Evolutionary conservation across 257 asterid species (phyloP).

Genomic region (Verbascum thapsus): DNA sequence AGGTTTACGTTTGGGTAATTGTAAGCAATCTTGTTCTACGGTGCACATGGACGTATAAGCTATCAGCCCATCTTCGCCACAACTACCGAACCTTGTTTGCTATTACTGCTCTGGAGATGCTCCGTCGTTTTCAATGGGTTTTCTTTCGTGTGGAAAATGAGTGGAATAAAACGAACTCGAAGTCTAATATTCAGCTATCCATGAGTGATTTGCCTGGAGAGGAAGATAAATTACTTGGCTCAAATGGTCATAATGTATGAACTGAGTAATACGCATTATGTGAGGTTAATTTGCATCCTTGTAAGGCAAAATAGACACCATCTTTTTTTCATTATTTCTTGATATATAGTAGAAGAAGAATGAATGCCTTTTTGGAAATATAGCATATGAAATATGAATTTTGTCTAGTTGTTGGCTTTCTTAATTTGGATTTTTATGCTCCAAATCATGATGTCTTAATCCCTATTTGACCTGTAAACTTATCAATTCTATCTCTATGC

Average conservation of each 20-base stretch:
- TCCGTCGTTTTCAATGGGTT: conserved; percentile 93
- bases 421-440: not conserved
- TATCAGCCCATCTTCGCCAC: conserved; percentile 97
- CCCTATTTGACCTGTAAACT: too few relatives aligned
- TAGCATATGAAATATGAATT: not conserved
- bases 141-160: conserved; percentile 95
- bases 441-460: not conserved
- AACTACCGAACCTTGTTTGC: conserved; percentile 76
- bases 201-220: conserved; percentile 53
- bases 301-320: conserved; percentile 16
- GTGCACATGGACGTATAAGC: conserved; percentile 96
- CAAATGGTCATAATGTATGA: conserved; percentile 68
- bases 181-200: conserved; percentile 52
- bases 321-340: conserved; percentile 22
- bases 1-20: conserved; percentile 87
- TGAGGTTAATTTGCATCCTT: conserved; percentile 31
- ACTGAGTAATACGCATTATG: conserved; percentile 19
- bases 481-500: too few relatives aligned
- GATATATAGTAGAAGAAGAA: conserved; percentile 11
- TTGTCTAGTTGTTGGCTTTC: not conserved
- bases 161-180: conserved; percentile 72
- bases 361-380: conserved; percentile 18
- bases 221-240: conserved; percentile 66
- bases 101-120: conserved; percentile 75
- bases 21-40: conserved; percentile 86